Base-by-base conservation (phyloP, 2,329 filamentous ascomycete species). In the Trichoderma semiorbis region DNA sequence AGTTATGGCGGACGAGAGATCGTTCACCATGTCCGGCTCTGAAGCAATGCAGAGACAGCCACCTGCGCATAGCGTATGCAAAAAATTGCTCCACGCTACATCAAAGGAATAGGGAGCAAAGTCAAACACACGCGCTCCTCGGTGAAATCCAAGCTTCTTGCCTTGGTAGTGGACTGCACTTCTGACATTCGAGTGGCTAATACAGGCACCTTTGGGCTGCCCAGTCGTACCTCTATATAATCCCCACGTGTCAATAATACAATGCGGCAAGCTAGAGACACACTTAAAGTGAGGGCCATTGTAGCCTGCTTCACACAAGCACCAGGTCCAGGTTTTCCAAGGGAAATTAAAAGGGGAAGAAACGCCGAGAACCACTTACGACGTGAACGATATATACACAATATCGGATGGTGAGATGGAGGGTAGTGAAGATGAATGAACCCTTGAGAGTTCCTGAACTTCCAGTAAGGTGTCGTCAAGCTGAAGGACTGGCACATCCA, bases 41-140 rank as follows among this genome's bases (percentile, higher is more conserved):
- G 73, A 74, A 7, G 76, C 74, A 39, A 76, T 72, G 26, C 76
- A 77, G 2, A 77, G 58, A 28, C 74, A 75, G 5, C 63, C 76
- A 34, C 76, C 76, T 11, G 60, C 67, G 21, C 70, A 73, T 30
- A 75, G 69, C 0, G 76, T 69, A 34, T 71, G 68, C 7, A 78
- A 60, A 32, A 75, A 64, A 16, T 78, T 76, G 24, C 69, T 70
- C 72, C 73, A 74, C 6, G 73, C 68, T 0, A 73, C 74, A 47
- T 77, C 76, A 43, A 74, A 78, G 18, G 71, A 72, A 64, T 73
- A 77, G 28, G 75, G 74, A 18, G 75, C 74, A 67, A 75, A 78
- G 67, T 77, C 75, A 16, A 75, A 75, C 2, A 76, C 74, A 7
- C 77, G 67, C 5, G 75, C 69, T 14, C 69, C 50, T 10, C 34